Evolutionary conservation across 305 asterid species (phyloP).

Genomic region (Galium porrigens): DNA sequence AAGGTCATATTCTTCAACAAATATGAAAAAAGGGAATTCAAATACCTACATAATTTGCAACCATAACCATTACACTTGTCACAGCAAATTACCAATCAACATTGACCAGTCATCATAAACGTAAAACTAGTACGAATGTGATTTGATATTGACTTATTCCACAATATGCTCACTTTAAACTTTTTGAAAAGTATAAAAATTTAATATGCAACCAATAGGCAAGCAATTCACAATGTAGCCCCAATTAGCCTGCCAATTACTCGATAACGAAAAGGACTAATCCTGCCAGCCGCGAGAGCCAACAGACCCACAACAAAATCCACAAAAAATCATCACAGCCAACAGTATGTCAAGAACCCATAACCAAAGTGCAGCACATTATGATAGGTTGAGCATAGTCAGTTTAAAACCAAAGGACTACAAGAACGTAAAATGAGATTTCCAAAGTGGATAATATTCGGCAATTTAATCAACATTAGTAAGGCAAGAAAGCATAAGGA

Average conservation of each 20-base stretch:
- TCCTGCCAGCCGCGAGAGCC: neutral
- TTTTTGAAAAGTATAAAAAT: neutral
- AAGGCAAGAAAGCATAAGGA: constrained; percentile 7
- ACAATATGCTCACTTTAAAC: neutral
- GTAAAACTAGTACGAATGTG: neutral
- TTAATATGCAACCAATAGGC: neutral
- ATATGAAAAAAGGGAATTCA: neutral
- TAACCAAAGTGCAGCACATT: neutral
- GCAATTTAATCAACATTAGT: neutral
- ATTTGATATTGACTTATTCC: neutral
- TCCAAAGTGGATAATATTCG: neutral
- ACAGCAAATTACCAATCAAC: neutral
- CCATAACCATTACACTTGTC: neutral
- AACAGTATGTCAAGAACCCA: neutral
- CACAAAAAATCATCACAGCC: neutral
- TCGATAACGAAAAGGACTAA: neutral
- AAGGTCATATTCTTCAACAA: neutral
- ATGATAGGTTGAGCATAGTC: neutral
- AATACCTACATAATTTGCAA: neutral
- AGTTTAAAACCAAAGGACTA: neutral
- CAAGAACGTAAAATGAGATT: neutral
- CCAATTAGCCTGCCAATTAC: neutral
- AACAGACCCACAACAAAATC: neutral
- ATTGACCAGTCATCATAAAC: neutral
- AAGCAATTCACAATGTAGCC: neutral